Percentiles rank a stretch among this genome's conserved stretches.
Conservation (phyloP, 2,329 filamentous ascomycete species). For the Apiospora saccharicola region DNA sequence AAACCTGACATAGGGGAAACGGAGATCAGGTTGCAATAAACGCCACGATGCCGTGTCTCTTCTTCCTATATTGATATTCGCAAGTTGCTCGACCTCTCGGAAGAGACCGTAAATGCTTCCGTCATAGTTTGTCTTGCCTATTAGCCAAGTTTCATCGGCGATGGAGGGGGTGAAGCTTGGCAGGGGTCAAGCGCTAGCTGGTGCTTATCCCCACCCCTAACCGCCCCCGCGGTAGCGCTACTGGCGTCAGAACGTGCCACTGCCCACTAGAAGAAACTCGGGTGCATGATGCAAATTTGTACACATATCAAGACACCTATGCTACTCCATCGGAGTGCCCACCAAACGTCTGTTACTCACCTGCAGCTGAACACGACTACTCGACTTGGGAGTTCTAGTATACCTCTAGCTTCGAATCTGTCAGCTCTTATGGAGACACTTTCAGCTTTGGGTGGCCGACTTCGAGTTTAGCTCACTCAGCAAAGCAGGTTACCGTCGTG, state of each 20-base stretch:
- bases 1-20: too few relatives aligned
- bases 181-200: neutral
- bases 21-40: too few relatives aligned
- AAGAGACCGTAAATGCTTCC: neutral
- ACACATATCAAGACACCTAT: neutral
- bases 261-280: neutral
- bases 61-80: neutral
- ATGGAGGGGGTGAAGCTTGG: neutral
- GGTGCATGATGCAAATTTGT: neutral
- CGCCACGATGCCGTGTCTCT: neutral
- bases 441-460: neutral
- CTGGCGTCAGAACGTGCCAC: neutral
- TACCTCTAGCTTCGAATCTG: neutral
- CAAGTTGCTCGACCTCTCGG: neutral
- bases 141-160: neutral
- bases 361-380: neutral
- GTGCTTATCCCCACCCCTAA: neutral
- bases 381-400: neutral
- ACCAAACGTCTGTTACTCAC: too few relatives aligned
- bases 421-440: neutral
- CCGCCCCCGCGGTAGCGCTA: conserved; percentile 1
- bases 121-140: neutral
- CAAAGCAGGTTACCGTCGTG: conserved; percentile 5
- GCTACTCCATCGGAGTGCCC: neutral
- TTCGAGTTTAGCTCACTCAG: neutral